These are phyloP conservation scores for Cyclocybe cylindracea DNA, from an alignment of 768 basidiomycete genomes.

Conservation along the genomic window DNA sequence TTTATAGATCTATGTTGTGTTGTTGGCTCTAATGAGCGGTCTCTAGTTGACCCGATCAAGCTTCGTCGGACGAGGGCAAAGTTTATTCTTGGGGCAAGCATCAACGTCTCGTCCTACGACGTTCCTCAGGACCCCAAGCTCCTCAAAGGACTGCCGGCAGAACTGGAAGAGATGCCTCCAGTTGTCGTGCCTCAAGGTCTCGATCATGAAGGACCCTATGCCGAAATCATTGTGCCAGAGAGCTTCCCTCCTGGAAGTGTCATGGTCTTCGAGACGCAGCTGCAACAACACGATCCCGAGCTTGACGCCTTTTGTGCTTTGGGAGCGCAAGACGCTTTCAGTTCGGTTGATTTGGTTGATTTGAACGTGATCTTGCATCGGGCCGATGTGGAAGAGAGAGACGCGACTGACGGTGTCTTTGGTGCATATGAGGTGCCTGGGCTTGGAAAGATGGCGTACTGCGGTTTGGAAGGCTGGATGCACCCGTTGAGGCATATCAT, in stretches of 20 bases:
- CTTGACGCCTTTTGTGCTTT: conserved; percentile 76
- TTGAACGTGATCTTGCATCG: conserved; percentile 88
- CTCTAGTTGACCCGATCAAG: conserved; percentile 78
- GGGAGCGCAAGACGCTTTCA: conserved; percentile 74
- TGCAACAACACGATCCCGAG: conserved; percentile 67
- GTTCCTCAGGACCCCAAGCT: conserved; percentile 45
- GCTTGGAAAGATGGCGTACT: conserved; percentile 78
- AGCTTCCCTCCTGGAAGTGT: conserved; percentile 95
- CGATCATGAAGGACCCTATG: conserved; percentile 69
- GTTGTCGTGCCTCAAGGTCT: conserved; percentile 60
- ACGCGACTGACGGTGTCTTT: conserved; percentile 79
- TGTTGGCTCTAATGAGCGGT: conserved; percentile 1
- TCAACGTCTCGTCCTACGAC: conserved; percentile 69
- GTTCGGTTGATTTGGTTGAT: conserved; percentile 77
- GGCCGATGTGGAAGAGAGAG: conserved; percentile 88
- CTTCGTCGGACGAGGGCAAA: conserved; percentile 77
- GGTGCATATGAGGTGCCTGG: conserved; percentile 84
- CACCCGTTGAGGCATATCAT: conserved; percentile 81
- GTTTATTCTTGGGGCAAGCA: conserved; percentile 78
- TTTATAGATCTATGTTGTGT: not conserved
- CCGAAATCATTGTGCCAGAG: conserved; percentile 83
- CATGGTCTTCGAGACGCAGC: conserved; percentile 88
- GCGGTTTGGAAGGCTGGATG: conserved; percentile 99
- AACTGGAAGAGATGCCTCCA: conserved; percentile 61
- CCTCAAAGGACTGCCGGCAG: conserved; percentile 73